Base-by-base conservation (phyloP, 164 flowering plant species). In the Magnolia kwangsiensis region DNA sequence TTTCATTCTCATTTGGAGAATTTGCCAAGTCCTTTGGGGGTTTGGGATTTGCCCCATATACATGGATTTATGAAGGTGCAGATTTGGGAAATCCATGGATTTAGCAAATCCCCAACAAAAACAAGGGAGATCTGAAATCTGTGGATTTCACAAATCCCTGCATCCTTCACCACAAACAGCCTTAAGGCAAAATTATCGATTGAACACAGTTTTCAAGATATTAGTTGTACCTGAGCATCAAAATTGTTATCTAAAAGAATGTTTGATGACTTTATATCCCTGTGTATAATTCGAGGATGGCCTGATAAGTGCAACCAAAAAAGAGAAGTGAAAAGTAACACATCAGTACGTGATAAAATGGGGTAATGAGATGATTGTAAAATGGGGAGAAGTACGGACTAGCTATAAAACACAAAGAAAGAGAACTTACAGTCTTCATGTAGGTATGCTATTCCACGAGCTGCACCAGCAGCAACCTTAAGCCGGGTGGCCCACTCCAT, bases 191-290 rank as follows among this genome's bases (percentile, higher is more conserved):
- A 20, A 63, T 2, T 31, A 63, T 73, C 19, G 4, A 63, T 11
- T 20, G 8, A 61, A 8, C 16, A n/a, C 21, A 27, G 8, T 51
- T 24, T 4, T 11, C 72, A 63, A 24, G 45, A 77, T 49, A 72
- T 10, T 11, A 9, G 16, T 51, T 84, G 82, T 87, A 89, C 98
- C 93, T 78, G 88, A 68, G 98, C 91, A 77, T 94, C 97, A 83
- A 88, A 94, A 82, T 89, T 86, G 77, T 83, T 77, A 81, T 92
- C 93, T 76, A 94, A 73, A 73, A 94, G 98, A 81, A 94, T 94
- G 82, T 94, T 94, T 70, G 98, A 88, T 75, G 98, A 90, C 79
- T 94, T 94, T 75, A 94, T 92, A 79, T 94, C 98, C 81, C 98
- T 85, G 85, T 94, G 98, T 72, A 94, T 91, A 72, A 94, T 85